phyloP scores from a whole-genome alignment of 2,329 filamentous ascomycete genomes.

The Nemania sp. region DNA sequence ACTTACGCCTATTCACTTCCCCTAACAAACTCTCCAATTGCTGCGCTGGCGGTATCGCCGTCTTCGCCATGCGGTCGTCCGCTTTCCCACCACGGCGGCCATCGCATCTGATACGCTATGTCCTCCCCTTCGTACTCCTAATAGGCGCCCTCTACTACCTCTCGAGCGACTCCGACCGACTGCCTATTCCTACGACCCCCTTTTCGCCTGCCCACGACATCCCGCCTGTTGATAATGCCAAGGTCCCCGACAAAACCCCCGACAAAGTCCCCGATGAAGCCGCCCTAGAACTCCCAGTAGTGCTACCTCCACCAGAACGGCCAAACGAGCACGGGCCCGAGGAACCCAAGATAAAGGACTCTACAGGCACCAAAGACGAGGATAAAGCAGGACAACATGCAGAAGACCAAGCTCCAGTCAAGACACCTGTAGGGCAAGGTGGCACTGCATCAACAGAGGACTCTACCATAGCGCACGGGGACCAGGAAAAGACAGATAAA shows the following conservation, averaged over 20 bases:
- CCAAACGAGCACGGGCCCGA: conserved; percentile 2
- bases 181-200: conserved; percentile 25
- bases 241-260: conserved; percentile 24
- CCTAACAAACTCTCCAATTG: conserved; percentile 8
- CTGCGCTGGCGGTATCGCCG: conserved; percentile 29
- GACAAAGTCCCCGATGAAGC: conserved; percentile 26
- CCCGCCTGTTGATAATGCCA: conserved; percentile 19
- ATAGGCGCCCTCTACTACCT: conserved; percentile 44
- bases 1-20: too few species aligned
- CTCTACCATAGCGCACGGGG: background rate
- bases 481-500: conserved; percentile 10
- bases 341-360: conserved; percentile 20
- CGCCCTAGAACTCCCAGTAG: conserved; percentile 12
- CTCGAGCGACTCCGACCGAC: conserved; percentile 28
- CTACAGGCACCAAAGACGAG: background rate
- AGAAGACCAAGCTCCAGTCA: background rate
- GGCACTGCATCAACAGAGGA: conserved; percentile 1
- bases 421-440: background rate
- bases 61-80: conserved; percentile 44
- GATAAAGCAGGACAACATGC: background rate
- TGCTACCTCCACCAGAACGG: conserved; percentile 23
- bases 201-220: conserved; percentile 24
- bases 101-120: conserved; percentile 50
- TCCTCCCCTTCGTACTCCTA: conserved; percentile 45
- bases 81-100: conserved; percentile 50